Base-by-base conservation (phyloP, 208 protist species). In the Trypanosoma mega region DNA sequence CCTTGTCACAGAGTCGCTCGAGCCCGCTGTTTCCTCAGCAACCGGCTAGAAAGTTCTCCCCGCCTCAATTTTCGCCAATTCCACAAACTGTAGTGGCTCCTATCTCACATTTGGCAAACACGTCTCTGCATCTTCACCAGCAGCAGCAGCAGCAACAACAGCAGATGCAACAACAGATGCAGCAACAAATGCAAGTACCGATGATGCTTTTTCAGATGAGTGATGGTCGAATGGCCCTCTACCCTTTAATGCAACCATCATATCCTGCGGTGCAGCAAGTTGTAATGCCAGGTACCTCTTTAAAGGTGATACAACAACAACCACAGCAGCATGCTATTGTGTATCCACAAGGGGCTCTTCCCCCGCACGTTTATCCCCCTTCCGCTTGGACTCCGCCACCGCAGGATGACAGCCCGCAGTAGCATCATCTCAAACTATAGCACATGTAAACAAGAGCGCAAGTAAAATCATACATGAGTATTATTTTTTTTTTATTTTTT, bases 161-260 rank as follows among this genome's bases (percentile, higher is more conserved):
- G 1, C 31, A 24, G 20, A 0, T 27, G 26, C 50, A 50, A 12
- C 60, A 48, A 39, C 8, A 6, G 6, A 6, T 12, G 12, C 8
- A 16, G 6, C 34, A 39, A 39, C 34, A 39, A 39, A 39, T 39
- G 20, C 60, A 67, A 11, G 30, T 39, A 16, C 60, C 62, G 24
- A 44, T 68, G 44, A 31, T 66, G 39, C 16, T 68, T 7, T 26
- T 74, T 31, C 52, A n/a, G 30, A 48, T 63, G 36, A 39, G 61
- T 50, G 60, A 74, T 36, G 68, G 68, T 14, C 53, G 53, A 29
- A 14, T 68, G 30, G 45, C 60, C 12, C 29, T 67, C 16, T 68
- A 39, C 27, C 68, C 68, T 5, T n/a, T 67, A 29, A 23, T 74
- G 18, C 54, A 11, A 2, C 27, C 44, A 23, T 20, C 44, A 24